Percentiles rank a stretch among this genome's conserved stretches.
phyloP scores from a whole-genome alignment of 2,329 filamentous ascomycete species.

The Alternaria atra region DNA sequence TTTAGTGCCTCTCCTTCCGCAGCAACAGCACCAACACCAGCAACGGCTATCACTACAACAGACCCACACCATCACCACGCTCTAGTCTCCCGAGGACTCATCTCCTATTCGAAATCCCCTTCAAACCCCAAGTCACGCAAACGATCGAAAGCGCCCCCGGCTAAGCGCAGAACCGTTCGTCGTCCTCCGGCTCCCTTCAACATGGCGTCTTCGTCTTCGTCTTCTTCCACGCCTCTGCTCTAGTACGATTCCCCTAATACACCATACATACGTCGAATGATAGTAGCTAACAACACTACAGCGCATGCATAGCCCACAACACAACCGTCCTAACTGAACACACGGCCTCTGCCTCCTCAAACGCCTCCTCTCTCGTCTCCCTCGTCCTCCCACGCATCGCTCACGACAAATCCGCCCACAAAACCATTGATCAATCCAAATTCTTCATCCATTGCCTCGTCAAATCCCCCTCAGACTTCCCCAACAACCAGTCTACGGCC shows the following conservation, averaged over 20 bases:
- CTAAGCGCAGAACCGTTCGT: conserved; percentile 3
- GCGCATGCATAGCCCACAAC: conserved; percentile 92
- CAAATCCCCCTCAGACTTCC: conserved; percentile 76
- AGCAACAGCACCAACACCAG: conserved; percentile 11
- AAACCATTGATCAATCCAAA: conserved; percentile 91
- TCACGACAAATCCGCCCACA: conserved; percentile 81
- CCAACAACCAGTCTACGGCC: conserved; percentile 63
- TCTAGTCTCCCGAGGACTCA: conserved; percentile 14
- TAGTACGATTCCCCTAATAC: conserved; percentile 39
- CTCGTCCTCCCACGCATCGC: conserved; percentile 95
- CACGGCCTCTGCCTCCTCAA: conserved; percentile 82
- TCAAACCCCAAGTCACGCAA: conserved; percentile 1
- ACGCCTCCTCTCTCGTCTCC: conserved; percentile 86
- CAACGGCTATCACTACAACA: conserved; percentile 8
- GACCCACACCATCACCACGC: conserved; percentile 9
- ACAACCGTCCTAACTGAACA: conserved; percentile 94
- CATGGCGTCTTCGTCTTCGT: conserved; percentile 54
- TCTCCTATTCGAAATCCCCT: conserved; percentile 13
- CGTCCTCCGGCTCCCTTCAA: conserved; percentile 14
- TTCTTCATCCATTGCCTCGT: conserved; percentile 97
- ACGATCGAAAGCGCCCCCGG: conserved; percentile 1
- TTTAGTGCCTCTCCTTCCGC: conserved; percentile 25
- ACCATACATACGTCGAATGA: background rate
- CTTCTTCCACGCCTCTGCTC: conserved; percentile 50
- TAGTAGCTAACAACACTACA: conserved; percentile 51